phyloP scores from a whole-genome alignment of 73 alveolate genomes.

The Tetrahymena thermophila region DNA sequence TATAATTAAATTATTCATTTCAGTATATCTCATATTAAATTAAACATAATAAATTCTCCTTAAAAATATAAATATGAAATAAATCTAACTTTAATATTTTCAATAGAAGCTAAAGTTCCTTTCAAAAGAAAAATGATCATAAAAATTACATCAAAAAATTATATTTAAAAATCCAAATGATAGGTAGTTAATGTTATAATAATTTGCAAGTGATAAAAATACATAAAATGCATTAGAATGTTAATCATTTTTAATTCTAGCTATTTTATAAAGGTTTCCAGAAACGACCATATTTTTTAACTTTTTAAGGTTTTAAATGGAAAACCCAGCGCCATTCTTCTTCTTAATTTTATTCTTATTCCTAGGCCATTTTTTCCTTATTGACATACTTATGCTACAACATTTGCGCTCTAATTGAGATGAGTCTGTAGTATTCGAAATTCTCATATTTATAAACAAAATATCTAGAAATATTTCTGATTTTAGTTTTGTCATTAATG shows the following conservation, averaged over 20 bases:
- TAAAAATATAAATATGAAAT: too few relatives aligned
- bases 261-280: not conserved
- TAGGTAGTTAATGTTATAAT: too few relatives aligned
- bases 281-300: not conserved
- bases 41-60: too few relatives aligned
- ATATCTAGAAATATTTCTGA: not conserved
- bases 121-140: too few relatives aligned
- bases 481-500: not conserved
- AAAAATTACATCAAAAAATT: too few relatives aligned
- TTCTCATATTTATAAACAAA: not conserved
- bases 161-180: too few relatives aligned
- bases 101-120: too few relatives aligned
- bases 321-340: not conserved
- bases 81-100: too few relatives aligned
- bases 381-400: not conserved
- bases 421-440: not conserved
- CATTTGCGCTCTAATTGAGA: not conserved
- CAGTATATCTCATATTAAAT: too few relatives aligned
- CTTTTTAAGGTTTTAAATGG: not conserved
- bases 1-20: too few relatives aligned
- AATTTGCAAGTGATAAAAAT: too few relatives aligned
- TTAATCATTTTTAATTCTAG: not conserved
- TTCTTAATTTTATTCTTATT: not conserved
- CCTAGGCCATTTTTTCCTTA: not conserved
- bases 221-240: not conserved